Evolutionary conservation across 305 asterid species (phyloP), one percentile per base, ranked within the genome.

Genomic region (Solanum hybrid): DNA sequence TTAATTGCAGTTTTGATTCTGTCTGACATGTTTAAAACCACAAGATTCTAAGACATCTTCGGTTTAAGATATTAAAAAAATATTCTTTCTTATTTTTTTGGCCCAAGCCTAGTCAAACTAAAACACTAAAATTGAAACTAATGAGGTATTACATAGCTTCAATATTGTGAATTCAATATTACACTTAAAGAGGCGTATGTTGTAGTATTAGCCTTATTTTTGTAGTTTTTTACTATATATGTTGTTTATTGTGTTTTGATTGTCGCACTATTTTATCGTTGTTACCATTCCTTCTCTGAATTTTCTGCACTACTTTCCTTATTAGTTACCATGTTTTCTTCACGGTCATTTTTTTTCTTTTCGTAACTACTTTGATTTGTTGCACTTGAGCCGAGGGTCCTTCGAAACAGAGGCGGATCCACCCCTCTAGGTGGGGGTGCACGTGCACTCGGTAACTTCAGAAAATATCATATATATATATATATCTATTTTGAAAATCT

Each of bases 31-130:
- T 73, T 29, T 73, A 29, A 29, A 29, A 73, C n/a, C 5, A 29
- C 3, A 27, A 13, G 1, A 72, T 72, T 26, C 20, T 71, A 0
- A 26, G 0, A 26, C 34, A 71, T 71, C 34, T 71, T 1, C 77
- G 1, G 17, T 11, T 71, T 24, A 71, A 26, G 10, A 71, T 3
- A 13, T 3, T 29, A 26, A 72, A 5, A 12, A 69, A 71, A 71
- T 1, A 27, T 6, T 27, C 5, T 13, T 6, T 1, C 3, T 5
- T 73, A 73, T 73, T 73, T 13, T 71, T 29, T 13, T 73, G 35
- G 0, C 17, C 36, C 6, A 2, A 0, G 0, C 10, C 3, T 72
- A 6, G n/a, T 73, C 3, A 6, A 73, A 73, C 36, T 27, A 29
- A 5, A 2, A 29, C 36, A 3, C 0, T 3, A 6, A 1, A 13